Conservation (phyloP, 805 yeast species). For the Pichia heedii region DNA sequence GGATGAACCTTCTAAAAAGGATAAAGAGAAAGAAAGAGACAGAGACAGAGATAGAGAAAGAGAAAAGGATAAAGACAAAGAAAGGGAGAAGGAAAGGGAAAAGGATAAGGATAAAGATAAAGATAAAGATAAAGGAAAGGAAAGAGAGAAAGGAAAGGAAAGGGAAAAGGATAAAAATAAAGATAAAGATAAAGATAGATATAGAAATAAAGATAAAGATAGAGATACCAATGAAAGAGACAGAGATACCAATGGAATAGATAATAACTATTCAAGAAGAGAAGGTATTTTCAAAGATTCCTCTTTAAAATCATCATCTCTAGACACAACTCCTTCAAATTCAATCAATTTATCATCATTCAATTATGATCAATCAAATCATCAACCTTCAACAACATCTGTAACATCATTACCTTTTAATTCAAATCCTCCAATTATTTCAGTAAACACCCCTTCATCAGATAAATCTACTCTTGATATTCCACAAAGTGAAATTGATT, state of each 20-base stretch:
- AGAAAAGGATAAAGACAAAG: too few species aligned
- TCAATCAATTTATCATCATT: neutral
- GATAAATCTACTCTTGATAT: constrained; percentile 1
- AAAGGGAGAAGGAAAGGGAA: too few species aligned
- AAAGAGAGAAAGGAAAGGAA: constrained; percentile 11
- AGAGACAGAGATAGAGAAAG: too few species aligned
- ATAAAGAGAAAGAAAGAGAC: constrained; percentile 10
- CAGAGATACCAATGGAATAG: constrained; percentile 22
- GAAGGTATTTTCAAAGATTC: constrained; percentile 7
- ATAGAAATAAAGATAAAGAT: constrained; percentile 15
- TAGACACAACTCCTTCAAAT: neutral
- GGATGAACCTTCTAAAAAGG: constrained; percentile 1
- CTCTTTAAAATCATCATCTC: neutral
- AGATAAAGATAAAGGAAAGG: constrained; percentile 19
- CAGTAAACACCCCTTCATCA: neutral
- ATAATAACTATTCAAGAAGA: constrained; percentile 14
- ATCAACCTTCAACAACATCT: neutral
- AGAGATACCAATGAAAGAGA: constrained; percentile 25
- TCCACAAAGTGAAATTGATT: constrained; percentile 17
- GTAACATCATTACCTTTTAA: neutral
- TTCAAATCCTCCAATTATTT: neutral
- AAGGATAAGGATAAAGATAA: constrained; percentile 6
- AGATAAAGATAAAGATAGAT: constrained; percentile 10
- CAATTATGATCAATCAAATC: neutral
- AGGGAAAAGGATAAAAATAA: constrained; percentile 3